These are phyloP conservation scores for Rubia tinctorum DNA, from an alignment of 305 asterid species.

Conservation along the genomic window DNA sequence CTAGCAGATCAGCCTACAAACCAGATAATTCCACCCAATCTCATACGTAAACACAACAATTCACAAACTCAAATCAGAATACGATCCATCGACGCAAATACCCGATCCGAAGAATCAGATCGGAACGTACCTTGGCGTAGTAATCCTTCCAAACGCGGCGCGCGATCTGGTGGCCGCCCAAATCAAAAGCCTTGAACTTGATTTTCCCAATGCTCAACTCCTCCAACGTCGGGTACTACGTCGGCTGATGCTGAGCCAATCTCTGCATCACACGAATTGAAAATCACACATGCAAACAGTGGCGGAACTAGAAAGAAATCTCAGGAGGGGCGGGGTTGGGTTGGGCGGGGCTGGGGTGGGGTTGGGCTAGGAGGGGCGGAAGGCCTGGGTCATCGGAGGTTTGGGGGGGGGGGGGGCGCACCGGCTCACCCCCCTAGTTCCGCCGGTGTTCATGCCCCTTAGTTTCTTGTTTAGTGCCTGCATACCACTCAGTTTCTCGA, in stretches of 20 bases:
- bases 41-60: background rate
- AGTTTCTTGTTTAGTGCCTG: too few relatives aligned
- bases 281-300: background rate
- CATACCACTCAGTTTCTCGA: too few relatives aligned
- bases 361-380: too few relatives aligned
- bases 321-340: too few relatives aligned
- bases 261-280: constrained; percentile 20
- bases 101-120: background rate
- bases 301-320: too few relatives aligned
- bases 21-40: background rate
- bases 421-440: too few relatives aligned
- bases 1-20: background rate
- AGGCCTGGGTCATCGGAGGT: too few relatives aligned
- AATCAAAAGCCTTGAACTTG: constrained; percentile 43
- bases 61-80: background rate
- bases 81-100: background rate
- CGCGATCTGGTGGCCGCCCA: constrained; percentile 55
- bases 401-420: too few relatives aligned
- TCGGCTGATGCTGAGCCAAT: constrained; percentile 45
- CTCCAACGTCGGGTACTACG: constrained; percentile 47
- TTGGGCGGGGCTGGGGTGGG: too few relatives aligned
- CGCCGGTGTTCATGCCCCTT: too few relatives aligned
- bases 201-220: constrained; percentile 46
- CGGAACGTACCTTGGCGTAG: constrained; percentile 36
- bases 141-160: constrained; percentile 55